phyloP scores from a whole-genome alignment of 2,329 filamentous ascomycete species.

The Thielaviopsis populi region DNA sequence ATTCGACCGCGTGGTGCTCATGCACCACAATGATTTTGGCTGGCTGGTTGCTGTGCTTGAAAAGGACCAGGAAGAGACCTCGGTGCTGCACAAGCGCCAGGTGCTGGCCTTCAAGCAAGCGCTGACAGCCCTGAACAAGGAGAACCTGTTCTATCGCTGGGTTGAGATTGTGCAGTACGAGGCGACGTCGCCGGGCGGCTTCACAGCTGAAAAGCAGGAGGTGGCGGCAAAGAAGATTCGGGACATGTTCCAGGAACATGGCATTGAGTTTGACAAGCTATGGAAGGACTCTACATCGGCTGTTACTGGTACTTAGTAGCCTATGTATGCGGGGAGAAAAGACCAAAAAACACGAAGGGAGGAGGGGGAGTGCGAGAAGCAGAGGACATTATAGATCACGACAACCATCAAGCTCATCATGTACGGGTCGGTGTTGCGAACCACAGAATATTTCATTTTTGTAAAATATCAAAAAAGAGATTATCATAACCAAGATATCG shows the following conservation, averaged over 20 bases:
- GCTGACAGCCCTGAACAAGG: conserved; percentile 62
- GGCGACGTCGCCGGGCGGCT: conserved; percentile 61
- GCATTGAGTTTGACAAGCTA: conserved; percentile 69
- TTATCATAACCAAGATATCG: background rate
- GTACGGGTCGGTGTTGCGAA: background rate
- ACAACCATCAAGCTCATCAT: background rate
- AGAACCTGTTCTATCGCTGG: conserved; percentile 81
- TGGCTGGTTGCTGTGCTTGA: conserved; percentile 39
- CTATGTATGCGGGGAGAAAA: conserved; percentile 19
- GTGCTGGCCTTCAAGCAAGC: conserved; percentile 69
- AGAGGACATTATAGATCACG: background rate
- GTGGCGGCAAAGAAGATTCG: conserved; percentile 59
- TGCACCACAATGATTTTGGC: conserved; percentile 49
- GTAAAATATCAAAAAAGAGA: background rate
- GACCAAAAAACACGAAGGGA: background rate
- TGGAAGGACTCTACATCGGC: conserved; percentile 47
- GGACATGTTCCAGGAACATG: conserved; percentile 56
- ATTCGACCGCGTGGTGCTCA: conserved; percentile 55
- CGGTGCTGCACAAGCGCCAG: conserved; percentile 54
- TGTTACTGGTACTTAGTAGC: background rate
- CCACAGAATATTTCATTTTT: background rate
- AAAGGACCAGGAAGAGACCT: conserved; percentile 45
- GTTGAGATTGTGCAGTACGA: conserved; percentile 87
- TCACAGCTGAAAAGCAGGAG: conserved; percentile 58
- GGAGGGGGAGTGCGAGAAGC: background rate